A percentile compares a stretch with the other conserved stretches of the same genome.
phyloP scores from a whole-genome alignment of 148 eudicot species.

The Fagopyrum tataricum region DNA sequence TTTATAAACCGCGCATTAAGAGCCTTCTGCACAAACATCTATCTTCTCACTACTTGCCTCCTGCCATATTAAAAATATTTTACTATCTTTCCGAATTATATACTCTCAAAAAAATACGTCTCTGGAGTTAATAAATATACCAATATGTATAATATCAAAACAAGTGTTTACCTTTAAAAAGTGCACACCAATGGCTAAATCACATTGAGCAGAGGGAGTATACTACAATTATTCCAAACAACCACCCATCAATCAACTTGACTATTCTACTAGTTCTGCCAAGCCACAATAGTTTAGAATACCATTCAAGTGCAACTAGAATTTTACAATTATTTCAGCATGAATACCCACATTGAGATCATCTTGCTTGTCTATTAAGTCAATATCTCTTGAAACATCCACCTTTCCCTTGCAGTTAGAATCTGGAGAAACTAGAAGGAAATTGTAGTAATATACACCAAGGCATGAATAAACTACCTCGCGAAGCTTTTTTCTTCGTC shows the following conservation, averaged over 20 bases:
- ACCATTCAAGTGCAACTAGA: not conserved
- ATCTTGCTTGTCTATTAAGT: no score
- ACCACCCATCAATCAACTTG: not conserved
- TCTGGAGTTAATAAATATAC: no score
- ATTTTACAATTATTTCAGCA: no score
- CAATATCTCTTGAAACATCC: no score
- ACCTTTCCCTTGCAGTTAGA: no score
- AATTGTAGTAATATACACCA: not conserved
- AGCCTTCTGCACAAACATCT: constrained; percentile 59
- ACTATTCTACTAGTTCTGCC: not conserved
- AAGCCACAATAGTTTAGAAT: not conserved
- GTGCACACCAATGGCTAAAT: no score
- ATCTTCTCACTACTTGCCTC: constrained; percentile 27
- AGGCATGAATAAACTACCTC: constrained; percentile 48
- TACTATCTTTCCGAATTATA: no score
- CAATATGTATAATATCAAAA: no score
- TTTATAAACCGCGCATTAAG: constrained; percentile 61
- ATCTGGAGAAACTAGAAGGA: not conserved
- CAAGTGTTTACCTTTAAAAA: no score
- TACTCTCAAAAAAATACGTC: no score
- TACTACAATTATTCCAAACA: not conserved
- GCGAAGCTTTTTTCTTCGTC: constrained; percentile 55
- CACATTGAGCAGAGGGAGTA: not conserved
- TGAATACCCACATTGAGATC: no score
- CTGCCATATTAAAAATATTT: not conserved